A percentile compares a stretch with the other conserved stretches of the same genome.
Conservation (phyloP, 345 rosid species). For the Eucalyptus marginata region DNA sequence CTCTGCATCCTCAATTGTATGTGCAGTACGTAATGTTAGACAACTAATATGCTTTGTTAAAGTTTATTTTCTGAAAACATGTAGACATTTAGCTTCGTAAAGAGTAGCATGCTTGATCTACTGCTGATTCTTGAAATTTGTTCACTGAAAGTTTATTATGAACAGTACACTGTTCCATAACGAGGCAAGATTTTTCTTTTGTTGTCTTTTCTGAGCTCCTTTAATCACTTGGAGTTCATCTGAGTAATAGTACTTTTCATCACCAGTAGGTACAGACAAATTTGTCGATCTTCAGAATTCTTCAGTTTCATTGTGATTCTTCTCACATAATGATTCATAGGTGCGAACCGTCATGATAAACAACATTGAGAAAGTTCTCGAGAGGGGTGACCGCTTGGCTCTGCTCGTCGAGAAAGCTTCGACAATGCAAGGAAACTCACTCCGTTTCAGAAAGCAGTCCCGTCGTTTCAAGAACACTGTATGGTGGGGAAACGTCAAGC, state of each 20-base stretch:
- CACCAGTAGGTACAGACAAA: not conserved
- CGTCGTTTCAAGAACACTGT: constrained; percentile 16
- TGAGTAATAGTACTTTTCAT: not conserved
- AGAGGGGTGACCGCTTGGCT: constrained; percentile 36
- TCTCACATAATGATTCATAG: not conserved
- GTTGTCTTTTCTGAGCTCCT: not conserved
- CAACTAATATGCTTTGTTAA: not conserved
- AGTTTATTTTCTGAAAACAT: not conserved
- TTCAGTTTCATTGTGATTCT: not conserved
- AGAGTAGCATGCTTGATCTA: not conserved
- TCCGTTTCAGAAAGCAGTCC: constrained; percentile 24
- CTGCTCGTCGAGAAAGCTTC: constrained; percentile 34
- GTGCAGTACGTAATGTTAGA: not conserved
- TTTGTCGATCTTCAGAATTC: not conserved
- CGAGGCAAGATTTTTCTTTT: not conserved
- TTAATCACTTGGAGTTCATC: not conserved
- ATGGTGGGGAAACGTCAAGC: constrained; percentile 41
- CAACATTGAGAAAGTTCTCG: constrained; percentile 36
- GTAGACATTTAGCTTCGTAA: not conserved
- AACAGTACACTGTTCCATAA: not conserved
- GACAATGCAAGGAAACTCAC: constrained; percentile 20
- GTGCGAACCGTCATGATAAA: constrained; percentile 34
- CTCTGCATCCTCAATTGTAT: not conserved
- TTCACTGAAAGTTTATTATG: not conserved
- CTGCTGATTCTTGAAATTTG: not conserved